A percentile compares a stretch with the other conserved stretches of the same genome.
These are phyloP conservation scores for Triticum timopheevii DNA, from an alignment of 176 grass and related monocot genomes.

Conservation along the genomic window DNA sequence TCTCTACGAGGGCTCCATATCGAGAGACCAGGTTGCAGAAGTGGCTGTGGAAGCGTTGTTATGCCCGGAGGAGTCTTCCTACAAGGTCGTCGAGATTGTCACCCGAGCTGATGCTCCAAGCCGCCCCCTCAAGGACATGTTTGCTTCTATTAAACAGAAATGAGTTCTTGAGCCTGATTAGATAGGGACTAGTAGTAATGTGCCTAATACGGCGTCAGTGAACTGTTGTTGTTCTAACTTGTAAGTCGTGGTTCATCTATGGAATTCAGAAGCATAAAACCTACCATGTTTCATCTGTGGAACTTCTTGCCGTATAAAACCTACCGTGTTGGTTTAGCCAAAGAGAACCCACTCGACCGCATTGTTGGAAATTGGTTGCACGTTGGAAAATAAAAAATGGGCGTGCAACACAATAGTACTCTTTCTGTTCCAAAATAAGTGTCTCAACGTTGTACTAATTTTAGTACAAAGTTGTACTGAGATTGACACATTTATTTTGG, in stretches of 20 bases:
- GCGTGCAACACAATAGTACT: too few species aligned
- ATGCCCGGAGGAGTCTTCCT: slow-evolving; percentile 56
- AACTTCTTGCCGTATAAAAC: neutral
- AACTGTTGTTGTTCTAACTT: neutral
- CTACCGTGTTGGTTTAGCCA: neutral
- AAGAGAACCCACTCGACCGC: neutral
- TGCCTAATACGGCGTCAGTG: neutral
- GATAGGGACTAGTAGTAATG: neutral
- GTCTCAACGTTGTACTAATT: too few species aligned
- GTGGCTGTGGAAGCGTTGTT: slow-evolving; percentile 56
- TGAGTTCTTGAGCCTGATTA: neutral
- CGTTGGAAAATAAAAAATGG: too few species aligned
- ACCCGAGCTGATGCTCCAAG: slow-evolving; percentile 43
- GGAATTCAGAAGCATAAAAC: neutral
- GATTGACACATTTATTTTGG: too few species aligned
- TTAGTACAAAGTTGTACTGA: too few species aligned
- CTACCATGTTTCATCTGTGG: neutral
- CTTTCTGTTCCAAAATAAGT: too few species aligned
- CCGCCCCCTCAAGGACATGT: slow-evolving; percentile 42
- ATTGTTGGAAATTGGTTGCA: too few species aligned
- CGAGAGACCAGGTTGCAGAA: slow-evolving; percentile 62
- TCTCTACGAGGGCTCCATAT: slow-evolving; percentile 70
- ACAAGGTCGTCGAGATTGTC: slow-evolving; percentile 70
- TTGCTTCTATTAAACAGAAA: slow-evolving; percentile 44
- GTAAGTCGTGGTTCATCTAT: too few species aligned